Base-by-base conservation (phyloP, 139 green algal genomes). In the Chlorella sorokiniana region DNA sequence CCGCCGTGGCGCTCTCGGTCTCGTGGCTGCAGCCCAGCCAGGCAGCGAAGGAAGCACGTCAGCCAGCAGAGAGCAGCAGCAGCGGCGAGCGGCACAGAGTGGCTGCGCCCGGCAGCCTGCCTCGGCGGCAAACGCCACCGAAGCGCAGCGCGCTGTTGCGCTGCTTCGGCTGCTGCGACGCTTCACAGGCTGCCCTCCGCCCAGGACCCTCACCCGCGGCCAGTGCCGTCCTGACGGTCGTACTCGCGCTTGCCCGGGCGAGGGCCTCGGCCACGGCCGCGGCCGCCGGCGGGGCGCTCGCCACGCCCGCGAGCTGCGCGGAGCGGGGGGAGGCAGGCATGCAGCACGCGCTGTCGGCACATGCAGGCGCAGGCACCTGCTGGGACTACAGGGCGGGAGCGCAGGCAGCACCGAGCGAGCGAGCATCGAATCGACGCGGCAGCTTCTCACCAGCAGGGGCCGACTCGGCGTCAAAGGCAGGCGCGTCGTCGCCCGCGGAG, bases 171-270 rank as follows among this genome's bases (percentile, higher is more conserved):
- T 65, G 56, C 56, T 29, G 18, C 22, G 56, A 16, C 11, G 35
- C 67, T 63, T 8, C 4, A 81, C 33, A 44, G 69, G 20, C 45
- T 48, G 42, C 8, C n/a, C n/a, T n/a, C n/a, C n/a, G n/a, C n/a
- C n/a, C n/a, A n/a, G 18, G 54, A 1, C 25, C 76, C 92, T 90
- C 81, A 96, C 93, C 91, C 92, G 35, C 94, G 86, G 75, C 94
- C 94, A 72, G 90, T 95, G 83, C 86, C 93, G 79, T 96, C 93
- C 71, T 93, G 92, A 79, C 94, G 91, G 69, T 97, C 94, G 41
- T 92, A 97, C 52, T 96, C 91, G 62, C 94, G 88, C 48, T 92
- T 84, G 35, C 69, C 69, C 18, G 29, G 16, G 68, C 68, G 23
- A 41, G 35, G 64, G 54, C 4, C 4, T 8, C 20, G 54, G 54